Evolutionary conservation across 495 filamentous ascomycete species (phyloP), one percentile per base, ranked within the genome.

Genomic region (Tuber calosporum): DNA sequence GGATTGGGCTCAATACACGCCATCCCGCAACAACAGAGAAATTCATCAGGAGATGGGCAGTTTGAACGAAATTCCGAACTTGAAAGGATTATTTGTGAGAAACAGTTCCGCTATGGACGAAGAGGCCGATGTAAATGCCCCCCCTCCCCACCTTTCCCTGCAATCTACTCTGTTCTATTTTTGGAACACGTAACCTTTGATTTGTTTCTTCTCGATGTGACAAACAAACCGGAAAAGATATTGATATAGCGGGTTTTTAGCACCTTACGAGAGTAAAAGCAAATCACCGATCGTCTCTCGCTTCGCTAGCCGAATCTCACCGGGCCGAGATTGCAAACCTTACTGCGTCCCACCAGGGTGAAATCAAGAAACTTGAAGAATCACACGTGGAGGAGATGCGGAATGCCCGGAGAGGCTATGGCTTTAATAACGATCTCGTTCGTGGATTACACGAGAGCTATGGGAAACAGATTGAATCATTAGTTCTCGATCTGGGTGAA

Each of bases 251-350:
- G 11, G 11, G 4, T 30, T 62, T 17, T 62, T 66, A 81, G 79
- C 78, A 80, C 62, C 70, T 81, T 17, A 69, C 75, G 11, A 75
- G 79, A 36, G 75, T 81, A 40, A 81, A 81, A 66, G 74, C 75
- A 62, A 81, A 80, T 69, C 79, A 81, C 72, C 79, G 79, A 17
- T 80, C 78, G 17, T 81, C 79, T 19, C 75, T 81, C 41, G 73
- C 79, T 19, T 81, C 79, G 15, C 71, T 81, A 5, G 79, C 79
- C 13, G 75, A 80, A 48, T 73, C 71, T 17, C 79, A 81, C 69
- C 68, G 79, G 30, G 66, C 75, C 1, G 79, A 81, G 48, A 78
- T 80, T 34, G 73, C 79, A 22, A 67, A 38, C 22, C 75, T 78
- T 34, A 48, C 71, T 34, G n/a, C 22, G 6, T 41, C 72, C 9